These are phyloP conservation scores for Nakataea oryzae DNA, from an alignment of 2,329 filamentous ascomycete species.

Conservation along the genomic window DNA sequence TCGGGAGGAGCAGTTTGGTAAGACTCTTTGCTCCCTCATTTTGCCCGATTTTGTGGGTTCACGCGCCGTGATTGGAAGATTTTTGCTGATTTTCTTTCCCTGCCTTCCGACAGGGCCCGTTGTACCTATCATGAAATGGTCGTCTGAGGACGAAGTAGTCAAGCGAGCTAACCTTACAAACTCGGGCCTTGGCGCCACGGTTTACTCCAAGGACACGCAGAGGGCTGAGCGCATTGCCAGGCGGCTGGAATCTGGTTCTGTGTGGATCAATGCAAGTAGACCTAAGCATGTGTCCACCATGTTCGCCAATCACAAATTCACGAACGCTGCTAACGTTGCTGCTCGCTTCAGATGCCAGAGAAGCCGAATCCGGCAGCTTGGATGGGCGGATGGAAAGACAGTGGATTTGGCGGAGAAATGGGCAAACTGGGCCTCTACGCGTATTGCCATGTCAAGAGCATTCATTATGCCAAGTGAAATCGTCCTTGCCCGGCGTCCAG, in stretches of 20 bases:
- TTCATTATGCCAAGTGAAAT: slow-evolving; percentile 17
- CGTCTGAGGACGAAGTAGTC: slow-evolving; percentile 48
- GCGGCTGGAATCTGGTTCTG: slow-evolving; percentile 43
- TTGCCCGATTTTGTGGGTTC: no score
- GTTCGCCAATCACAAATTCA: no score
- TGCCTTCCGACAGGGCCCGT: slow-evolving; percentile 37
- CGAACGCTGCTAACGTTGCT: background rate
- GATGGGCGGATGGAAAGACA: slow-evolving; percentile 22
- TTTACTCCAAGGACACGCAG: slow-evolving; percentile 43
- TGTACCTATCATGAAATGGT: slow-evolving; percentile 51
- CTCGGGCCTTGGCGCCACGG: slow-evolving; percentile 43
- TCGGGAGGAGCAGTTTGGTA: slow-evolving; percentile 49
- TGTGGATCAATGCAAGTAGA: slow-evolving; percentile 43
- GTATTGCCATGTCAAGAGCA: slow-evolving; percentile 20
- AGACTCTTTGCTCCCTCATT: slow-evolving; percentile 8
- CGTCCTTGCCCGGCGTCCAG: background rate
- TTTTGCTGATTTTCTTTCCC: background rate
- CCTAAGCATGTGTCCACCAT: background rate
- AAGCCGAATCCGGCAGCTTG: slow-evolving; percentile 18
- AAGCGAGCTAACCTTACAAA: slow-evolving; percentile 40
- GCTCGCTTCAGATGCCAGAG: slow-evolving; percentile 9
- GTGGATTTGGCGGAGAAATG: slow-evolving; percentile 23
- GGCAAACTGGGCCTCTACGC: slow-evolving; percentile 21
- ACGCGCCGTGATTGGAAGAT: background rate
- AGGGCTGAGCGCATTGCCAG: slow-evolving; percentile 40